phyloP scores from a whole-genome alignment of 2,329 filamentous ascomycete genomes.

The Fusarium sublunatum region DNA sequence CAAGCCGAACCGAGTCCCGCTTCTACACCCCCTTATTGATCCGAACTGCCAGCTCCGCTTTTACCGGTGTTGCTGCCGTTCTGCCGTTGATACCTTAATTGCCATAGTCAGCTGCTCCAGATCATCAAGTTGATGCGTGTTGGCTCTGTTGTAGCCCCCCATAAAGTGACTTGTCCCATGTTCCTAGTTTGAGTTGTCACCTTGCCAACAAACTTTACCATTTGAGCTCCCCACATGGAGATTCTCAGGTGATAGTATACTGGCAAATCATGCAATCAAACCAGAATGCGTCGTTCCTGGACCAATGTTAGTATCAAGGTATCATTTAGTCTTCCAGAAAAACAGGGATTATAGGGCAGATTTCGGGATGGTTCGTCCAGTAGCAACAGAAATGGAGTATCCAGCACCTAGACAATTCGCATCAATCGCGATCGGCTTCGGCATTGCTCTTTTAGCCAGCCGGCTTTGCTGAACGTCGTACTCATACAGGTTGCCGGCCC shows the following conservation, averaged over 20 bases:
- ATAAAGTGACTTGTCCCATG: slow-evolving; percentile 39
- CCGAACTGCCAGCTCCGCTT: slow-evolving; percentile 31
- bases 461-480: slow-evolving; percentile 42
- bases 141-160: slow-evolving; percentile 36
- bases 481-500: too few relatives aligned
- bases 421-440: slow-evolving; percentile 42
- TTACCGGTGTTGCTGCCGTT: slow-evolving; percentile 35
- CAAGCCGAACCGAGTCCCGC: slow-evolving; percentile 12
- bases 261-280: slow-evolving; percentile 43
- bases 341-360: slow-evolving; percentile 11
- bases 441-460: slow-evolving; percentile 29
- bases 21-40: slow-evolving; percentile 28
- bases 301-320: slow-evolving; percentile 30
- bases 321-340: slow-evolving; percentile 18
- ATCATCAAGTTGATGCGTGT: slow-evolving; percentile 38
- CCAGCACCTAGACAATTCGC: neutral
- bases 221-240: slow-evolving; percentile 44
- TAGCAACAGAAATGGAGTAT: slow-evolving; percentile 8
- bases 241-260: slow-evolving; percentile 45
- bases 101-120: slow-evolving; percentile 36
- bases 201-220: slow-evolving; percentile 44
- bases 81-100: slow-evolving; percentile 28
- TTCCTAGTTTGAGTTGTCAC: slow-evolving; percentile 34
- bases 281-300: slow-evolving; percentile 44
- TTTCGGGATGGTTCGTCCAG: slow-evolving; percentile 3